Conservation (phyloP, 768 basidiomycete species). For the Glaciozyma antarctica region DNA sequence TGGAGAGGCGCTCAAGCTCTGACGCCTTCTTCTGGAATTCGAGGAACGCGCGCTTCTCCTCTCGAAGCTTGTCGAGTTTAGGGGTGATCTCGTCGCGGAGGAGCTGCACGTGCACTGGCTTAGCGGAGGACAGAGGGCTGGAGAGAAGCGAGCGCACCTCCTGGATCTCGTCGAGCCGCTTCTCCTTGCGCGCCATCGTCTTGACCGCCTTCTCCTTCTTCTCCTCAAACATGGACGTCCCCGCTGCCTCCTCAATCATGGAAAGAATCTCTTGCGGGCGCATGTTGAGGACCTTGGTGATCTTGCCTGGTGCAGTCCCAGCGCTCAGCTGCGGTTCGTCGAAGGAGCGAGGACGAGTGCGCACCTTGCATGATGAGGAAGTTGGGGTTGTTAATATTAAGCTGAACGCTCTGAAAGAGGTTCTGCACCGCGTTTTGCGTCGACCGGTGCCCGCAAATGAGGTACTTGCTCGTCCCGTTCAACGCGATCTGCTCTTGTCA, state of each 20-base stretch:
- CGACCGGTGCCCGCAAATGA: slow-evolving; percentile 90
- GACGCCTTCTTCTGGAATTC: slow-evolving; percentile 79
- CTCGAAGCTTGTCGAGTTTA: slow-evolving; percentile 79
- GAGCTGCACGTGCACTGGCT: slow-evolving; percentile 39
- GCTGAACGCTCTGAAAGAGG: slow-evolving; percentile 89
- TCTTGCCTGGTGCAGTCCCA: slow-evolving; percentile 46
- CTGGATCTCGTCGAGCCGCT: slow-evolving; percentile 80
- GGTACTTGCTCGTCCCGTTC: slow-evolving; percentile 86
- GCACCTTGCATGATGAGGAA: slow-evolving; percentile 98
- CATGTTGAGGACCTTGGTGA: slow-evolving; percentile 99
- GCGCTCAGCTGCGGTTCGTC: not conserved
- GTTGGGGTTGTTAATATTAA: slow-evolving; percentile 99
- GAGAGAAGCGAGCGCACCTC: slow-evolving; percentile 40
- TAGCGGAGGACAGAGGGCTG: not conserved
- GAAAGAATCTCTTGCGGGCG: slow-evolving; percentile 92
- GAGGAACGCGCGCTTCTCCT: slow-evolving; percentile 78
- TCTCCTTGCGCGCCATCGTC: slow-evolving; percentile 96
- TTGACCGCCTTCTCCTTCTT: slow-evolving; percentile 91
- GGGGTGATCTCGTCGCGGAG: slow-evolving; percentile 86
- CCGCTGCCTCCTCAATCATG: slow-evolving; percentile 97
- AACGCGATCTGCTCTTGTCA: slow-evolving; percentile 60
- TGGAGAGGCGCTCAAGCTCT: slow-evolving; percentile 76
- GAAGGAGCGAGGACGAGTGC: not conserved
- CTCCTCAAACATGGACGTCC: slow-evolving; percentile 98
- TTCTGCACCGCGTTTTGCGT: slow-evolving; percentile 75